These are phyloP conservation scores for Sungouiozyma ichnusensis DNA, from an alignment of 805 yeast species.

Conservation along the genomic window DNA sequence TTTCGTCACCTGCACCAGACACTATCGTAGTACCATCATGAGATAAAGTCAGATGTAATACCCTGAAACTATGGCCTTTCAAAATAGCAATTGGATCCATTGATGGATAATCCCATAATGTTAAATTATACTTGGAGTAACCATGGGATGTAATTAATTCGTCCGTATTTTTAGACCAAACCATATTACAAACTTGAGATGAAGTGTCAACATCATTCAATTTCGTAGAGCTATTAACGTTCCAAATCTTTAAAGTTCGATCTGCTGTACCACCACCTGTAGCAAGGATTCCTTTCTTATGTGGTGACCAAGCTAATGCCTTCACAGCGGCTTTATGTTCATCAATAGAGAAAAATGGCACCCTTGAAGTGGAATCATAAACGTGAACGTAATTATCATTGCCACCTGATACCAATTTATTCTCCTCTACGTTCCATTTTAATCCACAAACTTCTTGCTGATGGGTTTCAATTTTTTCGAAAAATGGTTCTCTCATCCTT, in stretches of 20 bases:
- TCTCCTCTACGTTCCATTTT: constrained; percentile 85
- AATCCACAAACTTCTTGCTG: constrained; percentile 95
- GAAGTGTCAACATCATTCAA: constrained; percentile 85
- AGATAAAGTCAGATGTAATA: constrained; percentile 75
- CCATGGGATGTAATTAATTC: constrained; percentile 95
- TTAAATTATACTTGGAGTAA: constrained; percentile 78
- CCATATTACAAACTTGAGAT: constrained; percentile 88
- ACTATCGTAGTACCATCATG: constrained; percentile 96
- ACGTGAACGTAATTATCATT: constrained; percentile 79
- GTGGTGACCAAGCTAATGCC: constrained; percentile 97
- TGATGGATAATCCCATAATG: constrained; percentile 87
- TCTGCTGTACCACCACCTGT: constrained; percentile 98
- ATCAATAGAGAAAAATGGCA: constrained; percentile 60
- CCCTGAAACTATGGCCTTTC: constrained; percentile 91
- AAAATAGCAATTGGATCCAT: constrained; percentile 87
- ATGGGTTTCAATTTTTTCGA: constrained; percentile 62
- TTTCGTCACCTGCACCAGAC: constrained; percentile 98
- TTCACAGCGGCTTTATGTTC: constrained; percentile 94
- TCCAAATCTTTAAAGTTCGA: constrained; percentile 84
- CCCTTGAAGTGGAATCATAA: constrained; percentile 67
- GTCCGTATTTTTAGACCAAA: constrained; percentile 86
- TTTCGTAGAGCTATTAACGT: constrained; percentile 66
- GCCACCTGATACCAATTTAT: constrained; percentile 90
- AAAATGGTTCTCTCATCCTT: constrained; percentile 71
- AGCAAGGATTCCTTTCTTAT: constrained; percentile 85